phyloP scores from a whole-genome alignment of 2,329 filamentous ascomycete genomes.

The Corniculantispora saksenae region DNA sequence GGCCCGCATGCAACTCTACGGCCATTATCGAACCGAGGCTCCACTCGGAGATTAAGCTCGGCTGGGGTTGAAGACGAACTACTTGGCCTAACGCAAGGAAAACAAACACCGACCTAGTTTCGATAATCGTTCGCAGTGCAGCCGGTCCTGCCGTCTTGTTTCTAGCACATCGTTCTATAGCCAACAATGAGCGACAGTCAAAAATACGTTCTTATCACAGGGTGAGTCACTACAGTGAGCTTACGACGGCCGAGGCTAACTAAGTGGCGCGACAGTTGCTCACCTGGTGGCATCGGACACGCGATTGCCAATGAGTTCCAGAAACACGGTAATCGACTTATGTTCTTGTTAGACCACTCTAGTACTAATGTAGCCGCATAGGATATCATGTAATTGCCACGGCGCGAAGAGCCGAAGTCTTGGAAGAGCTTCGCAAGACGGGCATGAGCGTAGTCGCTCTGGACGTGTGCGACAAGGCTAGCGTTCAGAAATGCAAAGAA shows the following conservation, averaged over 20 bases:
- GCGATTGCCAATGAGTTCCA: constrained; percentile 45
- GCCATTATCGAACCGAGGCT: background rate
- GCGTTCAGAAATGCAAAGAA: constrained; percentile 49
- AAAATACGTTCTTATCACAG: constrained; percentile 52
- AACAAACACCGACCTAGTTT: background rate
- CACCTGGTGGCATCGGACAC: constrained; percentile 60
- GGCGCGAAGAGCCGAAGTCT: constrained; percentile 50
- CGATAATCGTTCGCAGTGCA: no score
- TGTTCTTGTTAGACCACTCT: constrained; percentile 30
- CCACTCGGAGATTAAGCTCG: constrained; percentile 1
- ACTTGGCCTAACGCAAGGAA: background rate
- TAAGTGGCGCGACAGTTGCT: constrained; percentile 46
- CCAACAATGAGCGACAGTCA: constrained; percentile 25
- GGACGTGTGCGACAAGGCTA: constrained; percentile 54
- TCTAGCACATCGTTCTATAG: background rate
- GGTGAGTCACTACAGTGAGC: constrained; percentile 34
- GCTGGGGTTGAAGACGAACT: background rate
- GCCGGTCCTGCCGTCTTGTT: no score
- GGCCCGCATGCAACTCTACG: no score
- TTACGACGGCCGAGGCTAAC: background rate
- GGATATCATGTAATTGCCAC: constrained; percentile 59
- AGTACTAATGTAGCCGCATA: constrained; percentile 24
- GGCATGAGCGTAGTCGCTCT: constrained; percentile 53
- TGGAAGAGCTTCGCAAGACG: constrained; percentile 45
- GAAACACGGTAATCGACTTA: background rate